Evolutionary conservation across 768 basidiomycete genomes (phyloP).

Genomic region (Calocera cornea): DNA sequence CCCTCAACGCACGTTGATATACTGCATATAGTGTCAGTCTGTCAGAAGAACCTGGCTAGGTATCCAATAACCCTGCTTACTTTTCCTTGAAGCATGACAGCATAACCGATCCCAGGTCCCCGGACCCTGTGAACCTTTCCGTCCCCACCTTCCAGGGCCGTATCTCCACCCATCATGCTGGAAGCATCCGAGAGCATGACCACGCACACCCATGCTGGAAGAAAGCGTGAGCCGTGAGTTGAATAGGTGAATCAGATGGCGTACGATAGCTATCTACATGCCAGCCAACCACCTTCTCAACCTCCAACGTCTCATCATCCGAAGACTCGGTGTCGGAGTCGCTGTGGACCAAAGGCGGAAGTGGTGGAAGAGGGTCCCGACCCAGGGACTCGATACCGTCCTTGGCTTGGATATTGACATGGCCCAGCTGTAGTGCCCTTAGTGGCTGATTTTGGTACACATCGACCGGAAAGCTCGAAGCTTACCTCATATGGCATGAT

Average conservation of each 20-base stretch:
- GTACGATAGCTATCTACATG: neutral
- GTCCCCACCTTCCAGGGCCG: conserved; percentile 9
- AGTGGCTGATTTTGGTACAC: neutral
- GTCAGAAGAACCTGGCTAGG: neutral
- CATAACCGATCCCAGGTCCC: conserved; percentile 5
- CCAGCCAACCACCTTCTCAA: neutral
- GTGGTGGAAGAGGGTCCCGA: neutral
- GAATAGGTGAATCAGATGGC: neutral
- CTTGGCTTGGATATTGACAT: conserved; percentile 8
- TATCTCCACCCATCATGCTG: conserved; percentile 13
- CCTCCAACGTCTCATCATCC: neutral
- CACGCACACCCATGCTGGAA: conserved; percentile 9
- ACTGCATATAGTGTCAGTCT: neutral
- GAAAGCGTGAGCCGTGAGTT: neutral
- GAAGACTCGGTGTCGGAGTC: neutral
- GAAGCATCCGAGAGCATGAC: conserved; percentile 9
- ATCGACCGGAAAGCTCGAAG: neutral
- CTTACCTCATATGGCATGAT: conserved; percentile 1
- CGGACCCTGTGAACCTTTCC: conserved; percentile 9
- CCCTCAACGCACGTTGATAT: neutral
- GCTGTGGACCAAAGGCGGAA: neutral
- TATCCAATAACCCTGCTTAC: neutral
- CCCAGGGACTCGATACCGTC: neutral
- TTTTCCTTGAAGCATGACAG: conserved; percentile 10
- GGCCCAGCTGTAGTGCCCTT: conserved; percentile 7